These are phyloP conservation scores for Eimeria acervulina DNA, from an alignment of 169 alveolate genomes.

Conservation along the genomic window DNA sequence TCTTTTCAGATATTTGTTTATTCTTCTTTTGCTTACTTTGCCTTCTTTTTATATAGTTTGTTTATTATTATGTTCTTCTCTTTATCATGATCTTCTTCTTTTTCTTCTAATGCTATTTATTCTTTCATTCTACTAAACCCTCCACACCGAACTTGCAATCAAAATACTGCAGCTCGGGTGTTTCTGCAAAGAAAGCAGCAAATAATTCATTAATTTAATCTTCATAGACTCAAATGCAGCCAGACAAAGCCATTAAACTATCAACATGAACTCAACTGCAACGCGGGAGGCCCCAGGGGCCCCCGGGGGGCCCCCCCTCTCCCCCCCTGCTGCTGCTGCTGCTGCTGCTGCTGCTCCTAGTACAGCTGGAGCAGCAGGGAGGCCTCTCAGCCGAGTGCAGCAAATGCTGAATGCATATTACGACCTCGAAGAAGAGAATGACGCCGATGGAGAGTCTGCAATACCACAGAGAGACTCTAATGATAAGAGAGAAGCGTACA, in stretches of 20 bases:
- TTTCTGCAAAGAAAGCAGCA: background rate
- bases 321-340: background rate
- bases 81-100: background rate
- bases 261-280: background rate
- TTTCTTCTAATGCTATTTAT: background rate
- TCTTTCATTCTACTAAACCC: no score
- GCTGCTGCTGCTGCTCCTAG: background rate
- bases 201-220: no score
- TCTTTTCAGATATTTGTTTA: no score
- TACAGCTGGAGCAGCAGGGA: background rate
- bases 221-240: background rate
- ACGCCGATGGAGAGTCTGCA: background rate
- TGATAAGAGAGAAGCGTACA: background rate
- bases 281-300: background rate
- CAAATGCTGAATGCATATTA: constrained; percentile 50
- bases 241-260: background rate
- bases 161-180: background rate
- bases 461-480: background rate
- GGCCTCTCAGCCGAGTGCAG: constrained; percentile 56
- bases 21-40: background rate
- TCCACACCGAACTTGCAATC: background rate
- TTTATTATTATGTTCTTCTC: no score
- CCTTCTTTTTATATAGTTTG: no score
- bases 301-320: background rate
- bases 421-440: background rate